Conservation (phyloP, 257 asterid species). For the Solanum gracilifrons region DNA sequence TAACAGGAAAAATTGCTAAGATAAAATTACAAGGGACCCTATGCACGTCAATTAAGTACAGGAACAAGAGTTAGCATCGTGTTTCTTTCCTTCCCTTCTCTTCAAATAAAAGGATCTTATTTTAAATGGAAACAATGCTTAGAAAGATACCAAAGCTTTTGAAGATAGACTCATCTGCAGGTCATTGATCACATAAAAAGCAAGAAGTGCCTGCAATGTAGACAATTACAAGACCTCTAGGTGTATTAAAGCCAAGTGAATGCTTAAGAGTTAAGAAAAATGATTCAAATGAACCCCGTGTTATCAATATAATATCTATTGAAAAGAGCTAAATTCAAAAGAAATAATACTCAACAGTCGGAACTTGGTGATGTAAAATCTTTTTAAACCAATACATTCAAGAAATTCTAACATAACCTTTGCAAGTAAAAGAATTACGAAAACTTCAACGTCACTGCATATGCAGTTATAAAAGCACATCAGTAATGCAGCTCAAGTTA, state of each 20-base stretch:
- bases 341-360: slow-evolving; percentile 46
- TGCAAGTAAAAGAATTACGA: neutral
- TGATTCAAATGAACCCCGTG: neutral
- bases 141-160: slow-evolving; percentile 59
- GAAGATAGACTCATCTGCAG: slow-evolving; percentile 70
- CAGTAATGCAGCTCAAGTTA: too few relatives aligned
- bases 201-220: slow-evolving; percentile 56
- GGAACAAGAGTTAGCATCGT: neutral
- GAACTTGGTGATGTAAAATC: slow-evolving; percentile 74
- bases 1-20: neutral
- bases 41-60: neutral
- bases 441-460: too few relatives aligned
- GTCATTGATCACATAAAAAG: slow-evolving; percentile 72
- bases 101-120: neutral
- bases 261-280: neutral
- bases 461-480: too few relatives aligned
- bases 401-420: slow-evolving; percentile 46
- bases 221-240: neutral
- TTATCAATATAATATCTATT: neutral
- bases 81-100: neutral
- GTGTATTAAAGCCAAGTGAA: neutral
- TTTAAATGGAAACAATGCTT: neutral
- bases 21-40: slow-evolving; percentile 50
- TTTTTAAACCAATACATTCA: slow-evolving; percentile 80
- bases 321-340: neutral